These are phyloP conservation scores for Trypanosoma melophagium DNA, from an alignment of 208 protist genomes.

Conservation along the genomic window DNA sequence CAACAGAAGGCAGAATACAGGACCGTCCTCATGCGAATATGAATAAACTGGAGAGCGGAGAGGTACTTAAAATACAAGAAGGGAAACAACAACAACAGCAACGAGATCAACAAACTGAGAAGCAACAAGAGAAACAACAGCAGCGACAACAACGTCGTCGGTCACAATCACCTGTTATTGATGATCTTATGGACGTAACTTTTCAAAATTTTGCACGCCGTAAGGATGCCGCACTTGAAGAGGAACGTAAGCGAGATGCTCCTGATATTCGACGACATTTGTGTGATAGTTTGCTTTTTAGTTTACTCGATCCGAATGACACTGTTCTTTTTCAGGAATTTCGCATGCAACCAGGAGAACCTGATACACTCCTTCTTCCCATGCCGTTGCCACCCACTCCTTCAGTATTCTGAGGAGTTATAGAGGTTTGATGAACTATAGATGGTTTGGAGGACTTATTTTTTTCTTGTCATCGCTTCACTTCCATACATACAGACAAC, in stretches of 20 bases:
- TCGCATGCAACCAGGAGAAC: slow-evolving; percentile 24
- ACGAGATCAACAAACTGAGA: too few relatives aligned
- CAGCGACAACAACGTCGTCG: slow-evolving; percentile 8
- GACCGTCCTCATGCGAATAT: neutral
- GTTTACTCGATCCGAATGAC: slow-evolving; percentile 21
- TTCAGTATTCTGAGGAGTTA: slow-evolving; percentile 59
- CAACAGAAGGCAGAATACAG: slow-evolving; percentile 15
- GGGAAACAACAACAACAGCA: neutral
- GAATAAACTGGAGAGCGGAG: neutral
- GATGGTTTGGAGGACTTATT: slow-evolving; percentile 6
- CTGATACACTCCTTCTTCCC: slow-evolving; percentile 51
- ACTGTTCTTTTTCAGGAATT: slow-evolving; percentile 64
- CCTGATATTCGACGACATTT: slow-evolving; percentile 59
- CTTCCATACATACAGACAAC: too few relatives aligned
- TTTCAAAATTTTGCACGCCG: slow-evolving; percentile 48
- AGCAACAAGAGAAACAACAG: neutral
- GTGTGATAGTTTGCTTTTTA: slow-evolving; percentile 55
- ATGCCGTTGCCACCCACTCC: slow-evolving; percentile 75
- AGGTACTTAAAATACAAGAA: neutral
- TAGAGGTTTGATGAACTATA: slow-evolving; percentile 24
- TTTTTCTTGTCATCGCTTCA: neutral
- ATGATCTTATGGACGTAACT: slow-evolving; percentile 73
- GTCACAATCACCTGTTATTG: slow-evolving; percentile 15
- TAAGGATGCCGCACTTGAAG: slow-evolving; percentile 59
- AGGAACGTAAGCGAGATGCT: slow-evolving; percentile 68